phyloP scores from a whole-genome alignment of 108 stramenopile genomes.

The Nitzschia palea region DNA sequence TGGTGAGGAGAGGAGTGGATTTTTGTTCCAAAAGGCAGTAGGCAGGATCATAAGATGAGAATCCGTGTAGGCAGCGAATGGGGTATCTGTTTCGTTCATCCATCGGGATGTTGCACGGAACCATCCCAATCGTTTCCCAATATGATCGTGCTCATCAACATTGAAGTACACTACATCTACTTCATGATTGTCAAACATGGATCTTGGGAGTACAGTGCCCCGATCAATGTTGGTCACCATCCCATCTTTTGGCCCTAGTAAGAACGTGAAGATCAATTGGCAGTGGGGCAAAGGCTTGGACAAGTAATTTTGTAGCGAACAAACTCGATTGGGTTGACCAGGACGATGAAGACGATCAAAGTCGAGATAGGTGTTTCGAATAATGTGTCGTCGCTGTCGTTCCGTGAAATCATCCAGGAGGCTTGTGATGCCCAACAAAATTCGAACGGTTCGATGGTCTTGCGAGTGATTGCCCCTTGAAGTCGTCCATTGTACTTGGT shows the following conservation, averaged over 20 bases:
- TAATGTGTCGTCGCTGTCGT: neutral
- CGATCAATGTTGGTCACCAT: neutral
- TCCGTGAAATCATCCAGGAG: too few species aligned
- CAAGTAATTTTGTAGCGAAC: neutral
- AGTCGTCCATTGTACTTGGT: too few species aligned
- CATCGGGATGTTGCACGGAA: neutral
- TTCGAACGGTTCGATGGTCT: too few species aligned
- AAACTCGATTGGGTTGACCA: neutral
- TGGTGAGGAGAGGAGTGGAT: neutral
- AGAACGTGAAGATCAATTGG: neutral
- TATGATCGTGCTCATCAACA: neutral
- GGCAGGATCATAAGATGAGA: neutral
- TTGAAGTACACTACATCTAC: neutral
- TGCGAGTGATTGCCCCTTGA: too few species aligned
- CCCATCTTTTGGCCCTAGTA: neutral
- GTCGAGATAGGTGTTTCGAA: constrained; percentile 2
- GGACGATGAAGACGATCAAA: neutral
- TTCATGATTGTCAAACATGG: neutral
- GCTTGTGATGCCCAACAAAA: neutral
- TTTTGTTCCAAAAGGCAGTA: neutral
- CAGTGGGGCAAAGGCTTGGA: neutral
- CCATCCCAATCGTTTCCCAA: neutral
- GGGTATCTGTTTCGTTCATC: neutral
- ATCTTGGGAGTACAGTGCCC: neutral
- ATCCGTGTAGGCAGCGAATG: neutral